Evolutionary conservation across 352 stramenopile genomes (phyloP), one percentile per base, ranked within the genome.

Genomic region (Phytophthora quininea): DNA sequence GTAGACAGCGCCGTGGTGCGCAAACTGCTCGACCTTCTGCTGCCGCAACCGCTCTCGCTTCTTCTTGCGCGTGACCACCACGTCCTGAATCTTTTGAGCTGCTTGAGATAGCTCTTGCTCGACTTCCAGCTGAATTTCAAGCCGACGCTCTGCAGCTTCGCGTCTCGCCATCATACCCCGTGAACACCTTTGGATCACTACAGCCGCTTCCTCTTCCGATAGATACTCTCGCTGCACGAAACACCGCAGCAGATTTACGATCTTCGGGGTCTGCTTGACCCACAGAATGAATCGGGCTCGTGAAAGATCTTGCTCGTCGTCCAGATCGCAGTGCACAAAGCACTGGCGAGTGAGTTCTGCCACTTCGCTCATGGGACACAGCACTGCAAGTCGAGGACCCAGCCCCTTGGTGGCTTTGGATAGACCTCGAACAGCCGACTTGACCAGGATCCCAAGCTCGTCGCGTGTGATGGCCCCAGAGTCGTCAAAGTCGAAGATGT

Each of bases 401-500:
- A 91, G 74, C 0, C 85, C 85, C 37, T 77, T 77, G 1, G 85
- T 93, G 14, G 85, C 56, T 57, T 93, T 93, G 10, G 83, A 89
- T 8, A 91, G 71, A 0, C 85, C 82, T 3, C 85, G 85, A 19
- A 91, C 61, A 6, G 75, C 78, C 11, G 81, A 93, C 67, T 91
- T 93, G 64, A 91, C 69, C 8, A 93, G 55, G 58, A 93, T 91
- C 19, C 79, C 80, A 27, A 93, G 80, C 64, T 93, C 85, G 40
- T 93, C 85, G 40, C 86, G 70, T n/a, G 85, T 93, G 62, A 93
- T 87, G 49, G 75, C 62, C 6, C 76, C 67, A 8, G 81, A 90
- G 27, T 78, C 68, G 59, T 93, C 81, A 63, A 93, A 93, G 67
- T 93, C 85, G 42, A 93, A 93, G 19, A 90, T 73, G 51, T 90